Evolutionary conservation across 495 filamentous ascomycete genomes (phyloP).

Genomic region (Staphylotrichum tortipilum): DNA sequence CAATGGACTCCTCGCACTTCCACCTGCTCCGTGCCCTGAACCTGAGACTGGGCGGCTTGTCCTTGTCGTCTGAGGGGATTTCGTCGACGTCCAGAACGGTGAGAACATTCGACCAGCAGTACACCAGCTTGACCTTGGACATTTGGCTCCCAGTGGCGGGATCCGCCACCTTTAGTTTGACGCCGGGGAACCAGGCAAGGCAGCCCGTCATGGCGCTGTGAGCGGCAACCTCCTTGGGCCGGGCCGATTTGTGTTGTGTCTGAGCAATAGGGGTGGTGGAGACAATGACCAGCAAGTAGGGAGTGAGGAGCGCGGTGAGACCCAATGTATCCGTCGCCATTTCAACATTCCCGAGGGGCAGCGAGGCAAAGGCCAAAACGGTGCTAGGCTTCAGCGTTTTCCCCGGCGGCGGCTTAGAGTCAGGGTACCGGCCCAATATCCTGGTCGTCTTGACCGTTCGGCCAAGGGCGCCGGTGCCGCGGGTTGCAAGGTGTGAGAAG

Average conservation of each 20-base stretch:
- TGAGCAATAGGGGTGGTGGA: slow-evolving; percentile 93
- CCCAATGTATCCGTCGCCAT: slow-evolving; percentile 82
- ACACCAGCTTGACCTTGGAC: slow-evolving; percentile 82
- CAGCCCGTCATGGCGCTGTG: slow-evolving; percentile 90
- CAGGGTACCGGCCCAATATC: slow-evolving; percentile 85
- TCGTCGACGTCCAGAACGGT: slow-evolving; percentile 84
- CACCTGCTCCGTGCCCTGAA: slow-evolving; percentile 83
- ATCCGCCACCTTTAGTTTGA: slow-evolving; percentile 74
- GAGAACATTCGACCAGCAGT: slow-evolving; percentile 95
- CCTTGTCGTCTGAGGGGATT: slow-evolving; percentile 53
- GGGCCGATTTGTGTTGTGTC: slow-evolving; percentile 84
- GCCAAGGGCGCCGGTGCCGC: slow-evolving; percentile 78
- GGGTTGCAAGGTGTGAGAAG: slow-evolving; percentile 90
- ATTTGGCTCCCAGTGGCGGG: slow-evolving; percentile 43
- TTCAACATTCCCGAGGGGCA: slow-evolving; percentile 87
- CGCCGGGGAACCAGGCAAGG: slow-evolving; percentile 93
- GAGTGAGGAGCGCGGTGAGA: slow-evolving; percentile 89
- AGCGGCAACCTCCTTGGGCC: slow-evolving; percentile 81
- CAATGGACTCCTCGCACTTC: slow-evolving; percentile 91
- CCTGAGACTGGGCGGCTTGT: slow-evolving; percentile 64
- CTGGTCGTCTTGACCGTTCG: slow-evolving; percentile 81
- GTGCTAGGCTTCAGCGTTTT: slow-evolving; percentile 86
- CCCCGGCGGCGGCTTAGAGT: slow-evolving; percentile 42
- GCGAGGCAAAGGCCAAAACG: slow-evolving; percentile 80
- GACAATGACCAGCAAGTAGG: slow-evolving; percentile 89